These are phyloP conservation scores for Pouteria glomerata DNA, from an alignment of 148 eudicot genomes.

Conservation along the genomic window DNA sequence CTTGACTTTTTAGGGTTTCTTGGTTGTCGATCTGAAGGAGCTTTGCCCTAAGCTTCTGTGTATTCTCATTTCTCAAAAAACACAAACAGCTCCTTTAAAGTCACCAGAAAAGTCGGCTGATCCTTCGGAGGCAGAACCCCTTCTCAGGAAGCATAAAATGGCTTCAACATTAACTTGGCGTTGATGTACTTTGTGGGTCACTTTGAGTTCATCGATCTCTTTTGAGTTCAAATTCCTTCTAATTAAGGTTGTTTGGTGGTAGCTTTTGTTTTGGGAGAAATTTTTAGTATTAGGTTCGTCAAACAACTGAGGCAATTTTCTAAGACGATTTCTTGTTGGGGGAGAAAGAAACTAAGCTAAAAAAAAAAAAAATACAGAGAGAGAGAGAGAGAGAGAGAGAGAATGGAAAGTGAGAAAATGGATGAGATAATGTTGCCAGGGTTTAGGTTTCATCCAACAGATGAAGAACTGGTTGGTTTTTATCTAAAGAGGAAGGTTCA, in stretches of 20 bases:
- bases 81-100: slow-evolving; percentile 37
- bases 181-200: background rate
- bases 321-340: slow-evolving; percentile 2
- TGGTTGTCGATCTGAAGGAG: slow-evolving; percentile 38
- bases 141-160: slow-evolving; percentile 37
- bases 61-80: slow-evolving; percentile 17
- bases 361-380: no score
- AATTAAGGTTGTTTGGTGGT: no score
- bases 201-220: background rate
- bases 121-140: slow-evolving; percentile 66
- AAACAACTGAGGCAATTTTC: no score
- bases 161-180: slow-evolving; percentile 18
- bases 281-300: no score
- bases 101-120: slow-evolving; percentile 88
- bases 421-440: slow-evolving; percentile 81
- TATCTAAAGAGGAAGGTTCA: slow-evolving; percentile 79
- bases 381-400: background rate
- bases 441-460: slow-evolving; percentile 89
- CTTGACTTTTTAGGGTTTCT: slow-evolving; percentile 57
- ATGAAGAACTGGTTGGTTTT: slow-evolving; percentile 90
- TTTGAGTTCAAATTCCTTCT: slow-evolving; percentile 5
- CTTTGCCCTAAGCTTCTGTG: slow-evolving; percentile 6
- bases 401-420: slow-evolving; percentile 42
- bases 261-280: no score
- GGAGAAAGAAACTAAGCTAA: no score